These are phyloP conservation scores for Salix viminalis DNA, from an alignment of 345 rosid genomes.

Conservation along the genomic window DNA sequence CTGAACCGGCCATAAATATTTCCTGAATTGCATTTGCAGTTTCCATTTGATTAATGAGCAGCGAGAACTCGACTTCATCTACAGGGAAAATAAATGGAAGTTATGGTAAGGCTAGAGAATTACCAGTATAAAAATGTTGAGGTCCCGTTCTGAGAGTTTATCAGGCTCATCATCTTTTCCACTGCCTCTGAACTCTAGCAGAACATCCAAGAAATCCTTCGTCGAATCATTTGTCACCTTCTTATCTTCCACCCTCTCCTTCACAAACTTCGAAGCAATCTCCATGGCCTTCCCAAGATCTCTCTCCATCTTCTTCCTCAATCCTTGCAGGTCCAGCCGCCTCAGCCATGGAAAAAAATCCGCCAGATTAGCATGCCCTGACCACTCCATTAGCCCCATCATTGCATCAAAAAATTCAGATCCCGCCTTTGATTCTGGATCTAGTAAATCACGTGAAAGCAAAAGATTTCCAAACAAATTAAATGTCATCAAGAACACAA, in stretches of 20 bases:
- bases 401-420: slow-evolving; percentile 29
- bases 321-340: slow-evolving; percentile 52
- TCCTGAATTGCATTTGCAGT: slow-evolving; percentile 34
- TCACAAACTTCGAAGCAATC: slow-evolving; percentile 40
- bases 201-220: slow-evolving; percentile 47
- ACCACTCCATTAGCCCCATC: slow-evolving; percentile 32
- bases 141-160: slow-evolving; percentile 28
- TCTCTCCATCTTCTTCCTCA: slow-evolving; percentile 41
- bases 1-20: slow-evolving; percentile 55
- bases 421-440: slow-evolving; percentile 33
- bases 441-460: slow-evolving; percentile 50
- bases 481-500: slow-evolving; percentile 39
- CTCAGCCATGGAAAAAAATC: slow-evolving; percentile 44
- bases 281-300: slow-evolving; percentile 48
- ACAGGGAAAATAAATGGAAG: background rate
- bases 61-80: background rate
- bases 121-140: slow-evolving; percentile 48
- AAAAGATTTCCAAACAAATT: slow-evolving; percentile 52
- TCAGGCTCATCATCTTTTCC: slow-evolving; percentile 49
- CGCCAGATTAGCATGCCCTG: slow-evolving; percentile 35
- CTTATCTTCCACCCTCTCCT: slow-evolving; percentile 28
- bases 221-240: slow-evolving; percentile 1
- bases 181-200: slow-evolving; percentile 45
- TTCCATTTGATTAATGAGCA: background rate
- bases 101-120: background rate